phyloP scores from a whole-genome alignment of 1,139 yeast species.

The Pichia sp. region DNA sequence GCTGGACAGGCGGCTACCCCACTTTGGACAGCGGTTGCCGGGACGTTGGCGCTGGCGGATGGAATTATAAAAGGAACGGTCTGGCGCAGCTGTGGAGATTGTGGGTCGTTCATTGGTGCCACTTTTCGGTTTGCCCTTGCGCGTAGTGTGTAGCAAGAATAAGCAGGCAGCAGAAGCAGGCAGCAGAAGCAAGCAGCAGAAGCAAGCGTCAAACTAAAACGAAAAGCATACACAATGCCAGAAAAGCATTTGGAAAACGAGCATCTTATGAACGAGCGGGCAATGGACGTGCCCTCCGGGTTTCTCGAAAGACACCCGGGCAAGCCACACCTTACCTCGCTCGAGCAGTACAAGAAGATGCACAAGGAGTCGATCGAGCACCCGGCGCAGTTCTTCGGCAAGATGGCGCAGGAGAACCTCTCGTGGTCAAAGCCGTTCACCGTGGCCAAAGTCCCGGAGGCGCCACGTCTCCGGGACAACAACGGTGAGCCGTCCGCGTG shows the following conservation, averaged over 20 bases:
- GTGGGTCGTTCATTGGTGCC: too few species aligned
- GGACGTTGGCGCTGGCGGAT: neutral
- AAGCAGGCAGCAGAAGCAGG: too few species aligned
- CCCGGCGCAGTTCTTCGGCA: constrained; percentile 63
- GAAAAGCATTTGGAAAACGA: constrained; percentile 31
- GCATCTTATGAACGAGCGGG: constrained; percentile 31
- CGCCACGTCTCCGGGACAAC: constrained; percentile 46
- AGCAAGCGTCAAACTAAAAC: too few species aligned
- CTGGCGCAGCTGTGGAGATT: too few species aligned
- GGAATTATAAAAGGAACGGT: neutral
- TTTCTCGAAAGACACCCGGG: constrained; percentile 49
- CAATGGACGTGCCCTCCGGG: constrained; percentile 51
- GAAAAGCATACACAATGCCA: constrained; percentile 22
- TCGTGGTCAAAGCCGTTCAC: constrained; percentile 65
- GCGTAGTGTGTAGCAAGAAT: too few species aligned
- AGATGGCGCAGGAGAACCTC: constrained; percentile 52
- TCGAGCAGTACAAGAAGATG: constrained; percentile 54
- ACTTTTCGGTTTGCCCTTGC: too few species aligned
- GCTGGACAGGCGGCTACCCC: neutral
- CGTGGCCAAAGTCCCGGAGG: constrained; percentile 50
- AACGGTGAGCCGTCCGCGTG: constrained; percentile 70
- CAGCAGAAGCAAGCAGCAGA: too few species aligned
- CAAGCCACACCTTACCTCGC: constrained; percentile 45
- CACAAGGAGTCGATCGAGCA: constrained; percentile 65
- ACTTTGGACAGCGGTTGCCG: neutral